Percentiles rank a stretch among this genome's conserved stretches.
phyloP scores from a whole-genome alignment of 2,329 filamentous ascomycete genomes.

The Allantophomopsis cytisporea region DNA sequence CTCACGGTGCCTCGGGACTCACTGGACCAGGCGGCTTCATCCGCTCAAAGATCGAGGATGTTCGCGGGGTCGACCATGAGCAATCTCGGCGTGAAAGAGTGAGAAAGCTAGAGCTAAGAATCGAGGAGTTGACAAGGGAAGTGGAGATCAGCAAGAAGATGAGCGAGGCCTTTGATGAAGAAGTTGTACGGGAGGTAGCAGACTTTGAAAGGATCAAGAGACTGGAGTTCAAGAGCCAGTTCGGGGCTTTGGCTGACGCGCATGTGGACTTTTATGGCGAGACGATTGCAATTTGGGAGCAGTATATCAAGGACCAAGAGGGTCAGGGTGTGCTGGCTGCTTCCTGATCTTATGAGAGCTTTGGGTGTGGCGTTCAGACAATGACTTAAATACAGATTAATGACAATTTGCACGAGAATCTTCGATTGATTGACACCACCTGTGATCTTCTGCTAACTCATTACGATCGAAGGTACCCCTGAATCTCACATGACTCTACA shows the following conservation, averaged over 20 bases:
- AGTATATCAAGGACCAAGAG: slow-evolving; percentile 82
- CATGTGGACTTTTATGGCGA: slow-evolving; percentile 79
- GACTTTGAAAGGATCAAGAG: slow-evolving; percentile 97
- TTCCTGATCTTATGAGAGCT: not conserved
- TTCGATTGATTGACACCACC: no score
- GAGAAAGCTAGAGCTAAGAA: slow-evolving; percentile 81
- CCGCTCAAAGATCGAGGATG: slow-evolving; percentile 89
- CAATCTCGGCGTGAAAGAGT: slow-evolving; percentile 76
- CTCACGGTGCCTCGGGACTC: slow-evolving; percentile 45
- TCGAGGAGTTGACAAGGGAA: slow-evolving; percentile 80
- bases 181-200: slow-evolving; percentile 81
- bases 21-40: slow-evolving; percentile 77
- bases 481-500: no score
- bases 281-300: slow-evolving; percentile 75
- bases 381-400: no score
- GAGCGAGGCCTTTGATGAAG: slow-evolving; percentile 88
- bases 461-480: no score
- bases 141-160: slow-evolving; percentile 79
- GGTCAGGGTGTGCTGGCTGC: slow-evolving; percentile 32
- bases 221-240: slow-evolving; percentile 76
- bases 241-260: slow-evolving; percentile 70
- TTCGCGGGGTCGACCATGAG: slow-evolving; percentile 92
- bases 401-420: no score
- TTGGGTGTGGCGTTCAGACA: no score
- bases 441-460: no score